These are phyloP conservation scores for Vitis hybrid DNA, from an alignment of 177 flowering plant genomes.

Conservation along the genomic window DNA sequence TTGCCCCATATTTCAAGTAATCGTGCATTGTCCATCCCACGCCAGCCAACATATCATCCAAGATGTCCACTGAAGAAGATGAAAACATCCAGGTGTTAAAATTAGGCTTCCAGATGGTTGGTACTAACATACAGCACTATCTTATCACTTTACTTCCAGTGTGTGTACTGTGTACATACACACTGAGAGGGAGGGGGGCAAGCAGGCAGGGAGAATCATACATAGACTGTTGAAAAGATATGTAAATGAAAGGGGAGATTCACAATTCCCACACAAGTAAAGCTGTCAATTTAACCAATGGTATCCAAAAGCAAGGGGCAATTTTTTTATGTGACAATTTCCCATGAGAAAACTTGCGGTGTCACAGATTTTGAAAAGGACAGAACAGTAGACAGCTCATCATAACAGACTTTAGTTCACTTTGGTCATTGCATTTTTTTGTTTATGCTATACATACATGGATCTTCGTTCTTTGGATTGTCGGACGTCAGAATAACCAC, in stretches of 20 bases:
- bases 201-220: not conserved
- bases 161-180: not conserved
- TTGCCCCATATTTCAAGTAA: conserved; percentile 88
- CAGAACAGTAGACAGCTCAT: not conserved
- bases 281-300: no score
- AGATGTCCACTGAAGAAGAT: conserved; percentile 75
- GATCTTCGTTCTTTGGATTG: conserved; percentile 91
- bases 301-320: no score
- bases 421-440: not conserved
- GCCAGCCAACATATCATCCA: conserved; percentile 97
- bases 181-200: not conserved
- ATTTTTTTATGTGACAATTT: no score
- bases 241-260: no score
- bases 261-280: no score
- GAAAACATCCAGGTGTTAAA: conserved; percentile 6
- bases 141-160: not conserved
- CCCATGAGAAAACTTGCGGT: no score
- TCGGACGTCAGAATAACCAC: conserved; percentile 91
- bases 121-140: not conserved
- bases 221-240: no score
- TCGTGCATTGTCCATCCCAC: conserved; percentile 98
- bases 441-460: conserved; percentile 52
- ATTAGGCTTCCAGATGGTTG: not conserved
- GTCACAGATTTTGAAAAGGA: no score
- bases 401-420: not conserved